Evolutionary conservation across 768 basidiomycete genomes (phyloP), one percentile per base, ranked within the genome.

Genomic region (Podaxis rugospora): DNA sequence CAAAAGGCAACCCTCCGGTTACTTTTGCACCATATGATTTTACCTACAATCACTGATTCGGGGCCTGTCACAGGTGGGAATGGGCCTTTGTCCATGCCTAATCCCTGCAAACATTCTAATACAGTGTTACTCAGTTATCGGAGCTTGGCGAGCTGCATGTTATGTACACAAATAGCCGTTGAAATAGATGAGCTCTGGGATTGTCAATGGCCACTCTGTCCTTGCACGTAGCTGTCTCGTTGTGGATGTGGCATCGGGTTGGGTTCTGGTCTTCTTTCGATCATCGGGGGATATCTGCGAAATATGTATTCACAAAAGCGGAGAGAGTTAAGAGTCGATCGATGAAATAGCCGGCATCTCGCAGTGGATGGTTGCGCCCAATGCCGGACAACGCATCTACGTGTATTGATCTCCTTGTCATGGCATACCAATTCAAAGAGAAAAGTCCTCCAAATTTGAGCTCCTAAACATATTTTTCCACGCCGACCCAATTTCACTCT

Each of bases 1-100:
- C 57, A 66, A 63, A 65, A 64, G 64, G 57, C 58, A 68, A 59
- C 55, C 59, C 61, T 62, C 68, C 68, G 69, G 69, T 67, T 69
- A 67, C 67, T 64, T 66, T 67, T 50, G 52, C 55, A 56, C 61
- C 66, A 65, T 66, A 65, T 69, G 67, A 65, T 64, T 61, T 62
- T 62, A 57, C 25, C 53, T 59, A 51, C 59, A 62, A 63, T 56
- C 62, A 55, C 64, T 55, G 63, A 27, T 61, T 40, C 49, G 51
- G 27, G 27, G 35, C 47, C 14, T 66, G 65, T 67, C 63, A 66
- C 63, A 66, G 37, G 52, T 54, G 57, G 54, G 42, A 64, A 59
- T 18, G 5, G 14, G 9, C 52, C 16, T 23, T 39, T n/a, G 18
- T 54, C 52, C 36, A 37, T 37, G 32, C 35, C 32, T 32, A 37